Conservation (phyloP, 2,329 filamentous ascomycete genomes). For the Thyridium curvatum region DNA sequence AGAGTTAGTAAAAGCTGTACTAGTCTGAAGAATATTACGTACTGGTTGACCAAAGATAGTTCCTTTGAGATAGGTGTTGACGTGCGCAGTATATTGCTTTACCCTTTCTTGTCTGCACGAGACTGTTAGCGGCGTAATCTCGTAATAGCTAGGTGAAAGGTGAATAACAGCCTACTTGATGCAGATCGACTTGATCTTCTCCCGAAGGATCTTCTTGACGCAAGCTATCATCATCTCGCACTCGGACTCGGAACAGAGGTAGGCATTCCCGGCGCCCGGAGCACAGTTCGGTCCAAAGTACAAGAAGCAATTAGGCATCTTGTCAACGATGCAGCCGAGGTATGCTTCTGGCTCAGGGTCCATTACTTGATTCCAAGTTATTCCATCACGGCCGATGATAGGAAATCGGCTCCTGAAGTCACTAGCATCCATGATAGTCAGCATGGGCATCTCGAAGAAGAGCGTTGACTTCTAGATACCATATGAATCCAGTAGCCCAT, state of each 20-base stretch:
- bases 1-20: neutral
- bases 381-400: slow-evolving; percentile 4
- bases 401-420: slow-evolving; percentile 4
- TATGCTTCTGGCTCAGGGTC: slow-evolving; percentile 2
- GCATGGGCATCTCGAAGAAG: no score
- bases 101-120: neutral
- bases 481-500: slow-evolving; percentile 19
- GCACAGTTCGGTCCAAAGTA: neutral
- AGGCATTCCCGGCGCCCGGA: neutral
- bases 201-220: neutral
- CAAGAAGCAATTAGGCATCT: slow-evolving; percentile 4
- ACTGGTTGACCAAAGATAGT: neutral
- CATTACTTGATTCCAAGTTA: neutral
- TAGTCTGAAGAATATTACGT: neutral
- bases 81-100: neutral
- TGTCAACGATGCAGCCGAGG: slow-evolving; percentile 1
- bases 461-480: slow-evolving; percentile 1
- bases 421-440: slow-evolving; percentile 4
- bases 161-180: neutral
- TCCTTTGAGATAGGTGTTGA: neutral
- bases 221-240: neutral
- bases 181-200: neutral
- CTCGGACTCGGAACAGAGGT: neutral
- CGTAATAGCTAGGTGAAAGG: no score
- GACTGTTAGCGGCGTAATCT: neutral